Percentiles rank a stretch among this genome's conserved stretches.
Conservation (phyloP, 208 protist species). For the Acanthamoeba sp. region DNA sequence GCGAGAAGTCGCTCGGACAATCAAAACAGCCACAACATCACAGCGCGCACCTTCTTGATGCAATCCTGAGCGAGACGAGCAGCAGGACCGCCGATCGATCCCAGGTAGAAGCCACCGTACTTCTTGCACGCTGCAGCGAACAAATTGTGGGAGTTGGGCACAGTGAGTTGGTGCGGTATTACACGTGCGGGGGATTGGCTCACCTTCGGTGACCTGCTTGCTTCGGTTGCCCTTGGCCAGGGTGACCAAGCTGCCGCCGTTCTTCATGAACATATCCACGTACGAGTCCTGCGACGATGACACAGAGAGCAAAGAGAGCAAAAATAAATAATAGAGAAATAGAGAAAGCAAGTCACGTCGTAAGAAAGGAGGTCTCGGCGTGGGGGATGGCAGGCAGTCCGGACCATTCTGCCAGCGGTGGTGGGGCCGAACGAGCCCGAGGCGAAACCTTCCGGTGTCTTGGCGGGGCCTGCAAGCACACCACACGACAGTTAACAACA, state of each 20-base stretch:
- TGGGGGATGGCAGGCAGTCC: too few species aligned
- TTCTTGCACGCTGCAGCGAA: constrained; percentile 95
- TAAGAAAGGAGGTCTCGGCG: too few species aligned
- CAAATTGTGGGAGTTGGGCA: too few species aligned
- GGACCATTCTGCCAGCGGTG: constrained; percentile 91
- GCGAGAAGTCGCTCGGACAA: too few species aligned
- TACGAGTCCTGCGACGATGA: constrained; percentile 91
- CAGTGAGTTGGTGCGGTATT: too few species aligned
- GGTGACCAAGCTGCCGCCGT: constrained; percentile 94
- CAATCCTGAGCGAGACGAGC: constrained; percentile 95
- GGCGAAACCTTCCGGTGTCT: constrained; percentile 95
- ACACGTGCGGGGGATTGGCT: not conserved
- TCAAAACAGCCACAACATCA: too few species aligned
- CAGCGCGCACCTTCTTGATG: constrained; percentile 96
- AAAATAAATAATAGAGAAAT: too few species aligned
- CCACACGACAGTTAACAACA: not conserved
- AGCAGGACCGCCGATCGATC: constrained; percentile 97
- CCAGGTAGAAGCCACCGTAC: constrained; percentile 97
- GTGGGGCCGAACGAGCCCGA: constrained; percentile 97
- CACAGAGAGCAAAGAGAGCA: too few species aligned
- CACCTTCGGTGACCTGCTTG: constrained; percentile 70
- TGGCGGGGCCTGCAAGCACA: constrained; percentile 93
- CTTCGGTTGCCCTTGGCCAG: constrained; percentile 98
- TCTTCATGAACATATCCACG: constrained; percentile 95
- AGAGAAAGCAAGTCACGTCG: too few species aligned